Base-by-base conservation (phyloP, 139 green algal species). In the Gonium pectorale region DNA sequence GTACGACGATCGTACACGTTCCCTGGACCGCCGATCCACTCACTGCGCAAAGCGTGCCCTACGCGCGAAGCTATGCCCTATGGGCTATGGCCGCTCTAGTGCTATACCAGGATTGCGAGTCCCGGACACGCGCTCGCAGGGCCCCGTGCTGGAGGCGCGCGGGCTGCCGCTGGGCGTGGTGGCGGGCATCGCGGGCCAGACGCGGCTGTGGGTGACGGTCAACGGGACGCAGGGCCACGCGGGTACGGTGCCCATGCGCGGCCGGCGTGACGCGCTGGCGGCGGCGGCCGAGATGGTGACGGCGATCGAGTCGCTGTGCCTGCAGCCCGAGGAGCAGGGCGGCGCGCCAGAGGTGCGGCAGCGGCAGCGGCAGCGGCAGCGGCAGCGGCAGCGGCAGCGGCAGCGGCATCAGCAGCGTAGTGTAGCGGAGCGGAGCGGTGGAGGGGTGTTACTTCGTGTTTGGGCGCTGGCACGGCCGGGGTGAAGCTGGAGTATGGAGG, bases 161-260 rank as follows among this genome's bases (percentile, higher is more conserved):
- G 85, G 67, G 26, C n/a, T 89, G 68, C 82, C 93, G 2, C 67
- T 99, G 37, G 97, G 92, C 1, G 90, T 95, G 4, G 97, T 99
- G 27, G 74, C 87, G 22, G 95, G 88, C 59, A 99, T 99, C 22
- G 93, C 96, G 5, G 97, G 95, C 0, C 97, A 98, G 86, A 94
- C 92, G 17, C 92, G 96, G 5, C 80, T 97, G 33, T 79, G 80
- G 29, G 84, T 97, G 5, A 81, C 56, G 3, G 72, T 98, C 19
- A 62, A 89, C 19, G 95, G 94, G 22, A 92, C 83, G 33, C 93
- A 98, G 90, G 96, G 95, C 9, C 95, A 98, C 71, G 94, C 96
- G 22, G 96, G 96, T 51, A 99, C 96, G 22, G 95, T 99, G 64
- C 96, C 96, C 44, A 99, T 99, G 96, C 29, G 24, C 0, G 78